Conservation (phyloP, 1,284 basidiomycete genomes). For the Leccinum variabile region DNA sequence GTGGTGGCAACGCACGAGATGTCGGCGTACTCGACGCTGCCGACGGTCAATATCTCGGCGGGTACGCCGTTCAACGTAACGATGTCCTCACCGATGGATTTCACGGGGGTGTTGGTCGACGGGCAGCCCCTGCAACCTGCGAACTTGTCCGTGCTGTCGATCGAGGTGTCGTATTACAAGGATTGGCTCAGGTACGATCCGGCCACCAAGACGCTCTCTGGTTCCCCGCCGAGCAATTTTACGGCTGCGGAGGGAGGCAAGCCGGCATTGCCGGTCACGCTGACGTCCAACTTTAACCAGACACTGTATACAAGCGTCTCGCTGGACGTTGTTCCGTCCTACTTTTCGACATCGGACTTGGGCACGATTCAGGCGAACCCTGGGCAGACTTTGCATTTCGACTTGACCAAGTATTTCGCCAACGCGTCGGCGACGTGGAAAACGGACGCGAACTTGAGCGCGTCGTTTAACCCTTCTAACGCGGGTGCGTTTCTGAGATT, state of each 20-base stretch:
- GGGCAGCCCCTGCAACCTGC: conserved; percentile 51
- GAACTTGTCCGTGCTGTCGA: conserved; percentile 50
- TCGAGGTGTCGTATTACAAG: conserved; percentile 57
- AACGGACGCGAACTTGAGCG: conserved; percentile 50
- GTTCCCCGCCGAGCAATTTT: conserved; percentile 51
- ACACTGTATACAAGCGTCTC: conserved; percentile 60
- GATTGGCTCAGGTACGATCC: conserved; percentile 69
- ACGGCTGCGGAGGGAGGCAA: conserved; percentile 24
- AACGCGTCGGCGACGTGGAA: conserved; percentile 37
- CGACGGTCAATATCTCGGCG: conserved; percentile 67
- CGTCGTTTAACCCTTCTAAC: conserved; percentile 49
- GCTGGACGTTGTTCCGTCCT: conserved; percentile 65
- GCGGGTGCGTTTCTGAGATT: conserved; percentile 51
- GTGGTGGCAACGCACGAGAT: conserved; percentile 66
- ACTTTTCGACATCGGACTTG: conserved; percentile 60
- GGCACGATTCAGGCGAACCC: conserved; percentile 53
- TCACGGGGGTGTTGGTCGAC: conserved; percentile 62
- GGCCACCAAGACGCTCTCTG: conserved; percentile 56
- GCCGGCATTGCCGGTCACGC: conserved; percentile 56
- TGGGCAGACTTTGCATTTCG: conserved; percentile 48
- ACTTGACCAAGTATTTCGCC: conserved; percentile 53
- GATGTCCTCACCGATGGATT: conserved; percentile 59
- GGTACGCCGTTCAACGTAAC: conserved; percentile 55
- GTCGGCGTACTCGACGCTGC: conserved; percentile 46
- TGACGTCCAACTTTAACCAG: conserved; percentile 67